A percentile compares a stretch with the other conserved stretches of the same genome.
phyloP scores from a whole-genome alignment of 352 stramenopile genomes.

The Globisporangium takayamanum region DNA sequence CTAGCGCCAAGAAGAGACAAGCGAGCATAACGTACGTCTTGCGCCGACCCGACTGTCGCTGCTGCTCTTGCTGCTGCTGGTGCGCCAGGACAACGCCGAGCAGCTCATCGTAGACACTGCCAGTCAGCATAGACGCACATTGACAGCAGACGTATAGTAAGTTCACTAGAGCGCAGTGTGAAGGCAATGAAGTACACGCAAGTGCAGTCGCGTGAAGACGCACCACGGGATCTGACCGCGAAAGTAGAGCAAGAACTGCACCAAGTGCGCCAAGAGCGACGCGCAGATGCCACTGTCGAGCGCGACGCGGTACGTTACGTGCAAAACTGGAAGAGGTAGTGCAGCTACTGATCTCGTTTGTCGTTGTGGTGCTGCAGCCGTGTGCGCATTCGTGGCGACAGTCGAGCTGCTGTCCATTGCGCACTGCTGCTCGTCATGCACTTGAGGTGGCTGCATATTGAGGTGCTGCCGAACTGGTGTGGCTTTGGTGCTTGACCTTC shows the following conservation, averaged over 20 bases:
- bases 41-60: not conserved
- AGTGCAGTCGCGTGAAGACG: no score
- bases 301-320: slow-evolving; percentile 33
- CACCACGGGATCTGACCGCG: slow-evolving; percentile 65
- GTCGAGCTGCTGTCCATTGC: no score
- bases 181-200: no score
- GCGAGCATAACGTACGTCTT: not conserved
- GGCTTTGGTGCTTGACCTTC: no score
- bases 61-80: slow-evolving; percentile 14
- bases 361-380: not conserved
- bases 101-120: slow-evolving; percentile 55
- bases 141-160: not conserved
- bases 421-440: no score
- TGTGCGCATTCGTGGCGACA: not conserved
- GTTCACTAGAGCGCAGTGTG: not conserved
- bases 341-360: not conserved
- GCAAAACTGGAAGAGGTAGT: slow-evolving; percentile 12
- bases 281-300: slow-evolving; percentile 38
- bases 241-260: slow-evolving; percentile 59
- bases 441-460: no score
- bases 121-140: not conserved
- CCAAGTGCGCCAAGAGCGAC: slow-evolving; percentile 26
- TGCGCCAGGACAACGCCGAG: slow-evolving; percentile 17
- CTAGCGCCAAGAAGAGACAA: not conserved
- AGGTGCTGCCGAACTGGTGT: no score